These are phyloP conservation scores for Gloeostereum incarnatum DNA, from an alignment of 768 basidiomycete species.

Conservation along the genomic window DNA sequence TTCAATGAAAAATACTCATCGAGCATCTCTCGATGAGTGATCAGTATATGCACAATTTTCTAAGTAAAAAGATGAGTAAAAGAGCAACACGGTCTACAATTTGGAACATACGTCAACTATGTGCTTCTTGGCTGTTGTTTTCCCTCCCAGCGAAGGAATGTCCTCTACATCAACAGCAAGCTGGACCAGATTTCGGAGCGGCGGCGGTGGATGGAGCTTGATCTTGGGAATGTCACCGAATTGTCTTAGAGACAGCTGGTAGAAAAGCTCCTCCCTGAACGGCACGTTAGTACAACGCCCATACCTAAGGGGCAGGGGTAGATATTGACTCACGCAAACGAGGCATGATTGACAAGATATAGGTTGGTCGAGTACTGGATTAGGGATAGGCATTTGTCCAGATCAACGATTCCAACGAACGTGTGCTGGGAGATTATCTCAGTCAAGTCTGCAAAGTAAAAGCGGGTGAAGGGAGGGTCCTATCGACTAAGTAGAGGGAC, in stretches of 20 bases:
- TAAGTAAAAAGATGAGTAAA: constrained; percentile 17
- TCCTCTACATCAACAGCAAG: constrained; percentile 73
- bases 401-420: constrained; percentile 88
- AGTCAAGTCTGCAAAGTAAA: constrained; percentile 48
- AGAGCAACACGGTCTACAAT: too few species aligned
- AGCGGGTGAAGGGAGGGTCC: background rate
- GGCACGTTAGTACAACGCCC: background rate
- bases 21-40: constrained; percentile 70
- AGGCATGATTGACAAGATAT: constrained; percentile 81
- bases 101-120: constrained; percentile 62
- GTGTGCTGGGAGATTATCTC: constrained; percentile 83
- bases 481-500: constrained; percentile 12
- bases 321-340: constrained; percentile 58
- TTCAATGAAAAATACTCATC: constrained; percentile 82
- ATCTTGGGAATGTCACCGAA: constrained; percentile 77
- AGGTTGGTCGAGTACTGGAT: constrained; percentile 85
- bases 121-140: constrained; percentile 44
- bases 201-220: constrained; percentile 76
- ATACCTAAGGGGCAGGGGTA: background rate
- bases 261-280: constrained; percentile 85
- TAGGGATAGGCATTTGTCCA: constrained; percentile 62
- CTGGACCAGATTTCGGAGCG: constrained; percentile 57
- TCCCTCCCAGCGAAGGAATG: constrained; percentile 38
- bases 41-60: constrained; percentile 57
- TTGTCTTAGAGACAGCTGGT: constrained; percentile 86